Conservation (phyloP, 2,329 filamentous ascomycete species). For the Emergomyces pasteurianus region DNA sequence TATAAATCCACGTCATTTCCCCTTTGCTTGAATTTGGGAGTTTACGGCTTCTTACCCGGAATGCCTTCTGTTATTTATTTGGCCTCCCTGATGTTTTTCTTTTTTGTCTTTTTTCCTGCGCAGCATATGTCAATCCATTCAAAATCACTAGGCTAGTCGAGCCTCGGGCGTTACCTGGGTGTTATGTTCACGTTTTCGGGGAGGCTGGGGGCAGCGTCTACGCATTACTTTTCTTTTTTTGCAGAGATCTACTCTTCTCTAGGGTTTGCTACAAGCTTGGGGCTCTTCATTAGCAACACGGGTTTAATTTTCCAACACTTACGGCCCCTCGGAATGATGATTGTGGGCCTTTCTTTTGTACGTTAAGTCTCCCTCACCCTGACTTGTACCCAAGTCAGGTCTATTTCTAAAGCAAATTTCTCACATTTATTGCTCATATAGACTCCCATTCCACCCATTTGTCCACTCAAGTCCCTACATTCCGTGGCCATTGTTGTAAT, state of each 20-base stretch:
- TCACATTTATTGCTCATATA: conserved; percentile 34
- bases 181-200: conserved; percentile 15
- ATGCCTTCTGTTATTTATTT: conserved; percentile 7
- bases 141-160: conserved; percentile 23
- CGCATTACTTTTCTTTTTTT: conserved; percentile 19
- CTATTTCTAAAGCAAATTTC: conserved; percentile 35
- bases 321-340: conserved; percentile 21
- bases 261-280: conserved; percentile 18
- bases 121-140: conserved; percentile 25
- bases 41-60: conserved; percentile 7
- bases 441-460: conserved; percentile 19
- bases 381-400: conserved; percentile 28
- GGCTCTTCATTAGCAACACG: conserved; percentile 23
- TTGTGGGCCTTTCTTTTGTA: conserved; percentile 32
- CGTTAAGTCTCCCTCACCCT: conserved; percentile 39
- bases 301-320: conserved; percentile 24
- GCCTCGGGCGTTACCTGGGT: conserved; percentile 25
- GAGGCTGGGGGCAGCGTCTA: conserved; percentile 21
- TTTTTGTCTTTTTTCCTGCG: conserved; percentile 17
- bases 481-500: conserved; percentile 16
- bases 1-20: too few species aligned
- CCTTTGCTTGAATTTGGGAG: conserved; percentile 12
- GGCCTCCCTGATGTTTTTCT: conserved; percentile 15
- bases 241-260: conserved; percentile 24
- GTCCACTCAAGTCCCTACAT: conserved; percentile 7